phyloP scores from a whole-genome alignment of 257 asterid species.

The Leonotis leonurus region DNA sequence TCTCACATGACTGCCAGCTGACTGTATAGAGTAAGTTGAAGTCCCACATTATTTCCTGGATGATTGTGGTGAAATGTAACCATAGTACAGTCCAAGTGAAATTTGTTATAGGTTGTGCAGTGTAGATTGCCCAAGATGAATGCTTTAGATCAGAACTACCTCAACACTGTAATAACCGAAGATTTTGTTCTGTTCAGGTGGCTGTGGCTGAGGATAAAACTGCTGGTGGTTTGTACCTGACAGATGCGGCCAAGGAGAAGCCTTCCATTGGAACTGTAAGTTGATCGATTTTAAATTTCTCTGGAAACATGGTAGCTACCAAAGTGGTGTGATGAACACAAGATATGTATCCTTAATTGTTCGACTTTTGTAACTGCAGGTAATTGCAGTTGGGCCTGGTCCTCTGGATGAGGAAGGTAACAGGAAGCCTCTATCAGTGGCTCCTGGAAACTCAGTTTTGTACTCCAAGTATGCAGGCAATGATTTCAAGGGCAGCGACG shows the following conservation, averaged over 20 bases:
- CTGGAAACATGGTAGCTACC: neutral
- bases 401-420: conserved; percentile 75
- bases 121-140: neutral
- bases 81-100: neutral
- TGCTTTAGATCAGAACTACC: neutral
- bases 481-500: conserved; percentile 76
- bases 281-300: neutral
- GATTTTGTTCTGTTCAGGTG: conserved; percentile 38
- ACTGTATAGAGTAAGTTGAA: too few species aligned
- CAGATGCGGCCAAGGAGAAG: conserved; percentile 81
- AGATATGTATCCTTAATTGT: neutral
- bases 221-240: conserved; percentile 80
- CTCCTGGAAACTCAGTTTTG: conserved; percentile 69
- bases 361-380: conserved; percentile 28
- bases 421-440: conserved; percentile 58
- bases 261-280: conserved; percentile 90
- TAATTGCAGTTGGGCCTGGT: conserved; percentile 88
- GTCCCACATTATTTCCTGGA: too few species aligned
- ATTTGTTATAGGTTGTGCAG: too few species aligned
- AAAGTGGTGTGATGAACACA: neutral
- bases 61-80: neutral
- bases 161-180: neutral
- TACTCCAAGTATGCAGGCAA: conserved; percentile 89
- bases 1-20: too few species aligned
- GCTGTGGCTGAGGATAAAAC: conserved; percentile 83